Evolutionary conservation across 1,284 basidiomycete genomes (phyloP), one percentile per base, ranked within the genome.

Genomic region (Ustilago sp.): DNA sequence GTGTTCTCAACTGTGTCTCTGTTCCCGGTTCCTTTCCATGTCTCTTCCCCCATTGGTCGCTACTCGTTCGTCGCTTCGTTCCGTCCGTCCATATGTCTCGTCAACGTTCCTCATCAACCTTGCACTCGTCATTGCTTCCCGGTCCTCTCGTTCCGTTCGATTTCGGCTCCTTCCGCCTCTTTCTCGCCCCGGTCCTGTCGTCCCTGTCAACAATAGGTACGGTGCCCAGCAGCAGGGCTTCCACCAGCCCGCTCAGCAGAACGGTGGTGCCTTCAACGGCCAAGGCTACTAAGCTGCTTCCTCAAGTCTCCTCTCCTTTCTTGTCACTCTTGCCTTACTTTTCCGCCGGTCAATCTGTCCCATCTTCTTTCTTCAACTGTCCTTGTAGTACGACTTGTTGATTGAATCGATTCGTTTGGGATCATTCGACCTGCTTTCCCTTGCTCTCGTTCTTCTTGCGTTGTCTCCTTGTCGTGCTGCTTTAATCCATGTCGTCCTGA

Each of bases 201-300:
- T 50, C 48, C 48, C n/a, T 32, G 28, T 50, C 38, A 52, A 41
- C 51, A 57, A 68, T 45, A 72, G 69, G 55, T 76, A 71, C 68
- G 74, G 69, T 48, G 66, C 64, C 48, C 67, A 69, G 55, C 67
- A 69, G 51, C 72, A 68, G 63, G 62, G 69, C 35, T 77, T 72
- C 70, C 74, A 72, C 53, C 74, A 77, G 63, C 65, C 74, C 32
- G 54, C 59, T 11, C 72, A 75, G 68, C 70, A 77, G 66, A 69
- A 77, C 60, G 66, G 66, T 34, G 69, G 65, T 50, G 64, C 55
- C 8, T 72, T 68, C 69, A 64, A 69, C 54, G 69, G 73, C 50
- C 78, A 78, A 62, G 73, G 75, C 47, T 81, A 81, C 64, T 81
- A 77, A 74, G 56, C 52, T 36, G 8, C 2, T 43, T 34, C 61